Evolutionary conservation across 495 filamentous ascomycete genomes (phyloP), one percentile per base, ranked within the genome.

Genomic region (Tuber aestivum): DNA sequence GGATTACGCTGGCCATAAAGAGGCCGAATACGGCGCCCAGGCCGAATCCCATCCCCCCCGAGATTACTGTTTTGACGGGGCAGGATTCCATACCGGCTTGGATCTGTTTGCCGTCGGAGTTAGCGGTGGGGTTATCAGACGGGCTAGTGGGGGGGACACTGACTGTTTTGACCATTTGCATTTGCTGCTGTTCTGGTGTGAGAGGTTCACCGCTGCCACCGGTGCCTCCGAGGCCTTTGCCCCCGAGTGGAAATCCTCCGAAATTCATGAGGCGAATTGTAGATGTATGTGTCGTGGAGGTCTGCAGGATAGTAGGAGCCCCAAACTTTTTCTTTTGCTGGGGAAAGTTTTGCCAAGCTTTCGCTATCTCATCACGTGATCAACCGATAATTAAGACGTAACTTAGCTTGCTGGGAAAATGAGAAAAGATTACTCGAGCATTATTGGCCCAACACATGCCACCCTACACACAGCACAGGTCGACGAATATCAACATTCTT

Each of bases 11-110:
- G 73, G 94, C 93, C 93, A 97, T 97, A 84, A 97, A 97, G 76
- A 97, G 86, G 70, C 94, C 94, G 79, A 97, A 97, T n/a, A 93
- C 84, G 79, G 93, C 95, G 72, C 94, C 94, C 61, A 97, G 89
- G 41, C 89, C 94, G 82, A 97, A 97, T 18, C 94, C 94, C 87
- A 93, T 93, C 27, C 88, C 91, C 50, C 94, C 95, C 2, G 92
- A 89, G 70, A 97, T 89, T 73, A 88, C 91, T 20, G 92, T 92
- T 82, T 97, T 97, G 48, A 89, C 88, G 18, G 91, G 91, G 84
- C 94, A 97, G 9, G 91, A 94, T 83, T 97, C 94, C 92, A 96
- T 96, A 50, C 89, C 89, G 32, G 84, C 83, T 87, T 93, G 88
- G 88, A 97, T 92, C 93, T 94, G 76, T 14, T 40, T 69, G 65